These are phyloP conservation scores for Mortierella hygrophila DNA, from an alignment of 192 early-diverging fungal genomes.

Conservation along the genomic window DNA sequence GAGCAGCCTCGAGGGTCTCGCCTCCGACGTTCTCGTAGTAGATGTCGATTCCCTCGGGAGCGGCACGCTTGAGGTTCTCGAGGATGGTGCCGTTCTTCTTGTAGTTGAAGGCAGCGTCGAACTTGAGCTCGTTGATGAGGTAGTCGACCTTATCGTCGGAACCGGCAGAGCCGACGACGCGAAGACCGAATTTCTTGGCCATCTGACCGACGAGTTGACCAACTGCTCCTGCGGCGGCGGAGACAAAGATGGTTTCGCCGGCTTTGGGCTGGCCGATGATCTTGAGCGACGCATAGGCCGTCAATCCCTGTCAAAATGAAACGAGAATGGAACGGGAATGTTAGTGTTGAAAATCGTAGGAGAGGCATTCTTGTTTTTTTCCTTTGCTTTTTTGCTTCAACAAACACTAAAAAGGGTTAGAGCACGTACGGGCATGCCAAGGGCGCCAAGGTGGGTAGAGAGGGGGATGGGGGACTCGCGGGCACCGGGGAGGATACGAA, in stretches of 20 bases:
- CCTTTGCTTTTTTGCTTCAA: no score
- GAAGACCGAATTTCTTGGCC: conserved; percentile 76
- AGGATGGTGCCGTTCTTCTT: conserved; percentile 70
- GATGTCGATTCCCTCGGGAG: conserved; percentile 86
- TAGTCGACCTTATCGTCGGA: conserved; percentile 80
- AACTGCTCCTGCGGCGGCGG: conserved; percentile 86
- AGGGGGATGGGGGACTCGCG: conserved; percentile 35
- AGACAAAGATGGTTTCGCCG: conserved; percentile 87
- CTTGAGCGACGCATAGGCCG: conserved; percentile 53
- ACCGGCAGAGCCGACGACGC: conserved; percentile 83
- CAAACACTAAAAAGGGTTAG: neutral
- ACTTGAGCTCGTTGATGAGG: conserved; percentile 71
- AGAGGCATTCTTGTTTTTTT: neutral
- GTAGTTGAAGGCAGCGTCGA: conserved; percentile 90
- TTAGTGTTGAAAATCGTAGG: neutral
- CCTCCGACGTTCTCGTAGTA: conserved; percentile 90
- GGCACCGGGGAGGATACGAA: conserved; percentile 28
- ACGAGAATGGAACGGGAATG: neutral
- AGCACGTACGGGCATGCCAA: conserved; percentile 54
- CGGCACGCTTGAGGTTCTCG: conserved; percentile 64
- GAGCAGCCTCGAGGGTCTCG: conserved; percentile 77
- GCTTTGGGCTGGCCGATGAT: conserved; percentile 78
- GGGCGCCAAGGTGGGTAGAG: conserved; percentile 33
- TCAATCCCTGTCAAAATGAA: conserved; percentile 45
- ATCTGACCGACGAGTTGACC: conserved; percentile 82